A percentile compares a stretch with the other conserved stretches of the same genome.
phyloP scores from a whole-genome alignment of 257 asterid species.

The Solanum tarapatanum region DNA sequence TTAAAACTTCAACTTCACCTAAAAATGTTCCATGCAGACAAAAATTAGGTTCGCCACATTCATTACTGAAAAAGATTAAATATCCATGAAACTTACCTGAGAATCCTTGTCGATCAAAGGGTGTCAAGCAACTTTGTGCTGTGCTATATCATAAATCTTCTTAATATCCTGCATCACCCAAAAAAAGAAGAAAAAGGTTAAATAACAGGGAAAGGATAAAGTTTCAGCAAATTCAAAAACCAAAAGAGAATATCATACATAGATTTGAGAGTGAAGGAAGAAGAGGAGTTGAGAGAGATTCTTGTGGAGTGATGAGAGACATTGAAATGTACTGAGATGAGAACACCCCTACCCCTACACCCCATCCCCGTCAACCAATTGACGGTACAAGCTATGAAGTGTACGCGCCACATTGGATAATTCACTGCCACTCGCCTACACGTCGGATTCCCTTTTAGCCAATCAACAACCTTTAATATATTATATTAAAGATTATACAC shows the following conservation, averaged over 20 bases:
- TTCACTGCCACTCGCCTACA: neutral
- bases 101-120: neutral
- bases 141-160: neutral
- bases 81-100: neutral
- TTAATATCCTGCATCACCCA: neutral
- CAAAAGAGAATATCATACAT: neutral
- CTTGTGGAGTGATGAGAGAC: neutral
- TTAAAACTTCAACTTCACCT: neutral
- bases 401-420: neutral
- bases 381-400: neutral
- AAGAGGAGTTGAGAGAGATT: neutral
- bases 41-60: neutral
- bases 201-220: neutral
- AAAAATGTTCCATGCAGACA: neutral
- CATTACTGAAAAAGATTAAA: neutral
- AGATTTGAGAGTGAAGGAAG: neutral
- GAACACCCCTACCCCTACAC: neutral
- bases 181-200: too few relatives aligned
- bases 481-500: too few relatives aligned
- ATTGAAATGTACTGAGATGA: neutral
- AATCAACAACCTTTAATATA: neutral
- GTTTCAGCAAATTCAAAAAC: neutral
- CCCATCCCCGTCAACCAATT: neutral
- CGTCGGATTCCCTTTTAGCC: neutral
- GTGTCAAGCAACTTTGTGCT: neutral